Conservation (phyloP, 1,284 basidiomycete genomes). For the Ustilago cynodontis region DNA sequence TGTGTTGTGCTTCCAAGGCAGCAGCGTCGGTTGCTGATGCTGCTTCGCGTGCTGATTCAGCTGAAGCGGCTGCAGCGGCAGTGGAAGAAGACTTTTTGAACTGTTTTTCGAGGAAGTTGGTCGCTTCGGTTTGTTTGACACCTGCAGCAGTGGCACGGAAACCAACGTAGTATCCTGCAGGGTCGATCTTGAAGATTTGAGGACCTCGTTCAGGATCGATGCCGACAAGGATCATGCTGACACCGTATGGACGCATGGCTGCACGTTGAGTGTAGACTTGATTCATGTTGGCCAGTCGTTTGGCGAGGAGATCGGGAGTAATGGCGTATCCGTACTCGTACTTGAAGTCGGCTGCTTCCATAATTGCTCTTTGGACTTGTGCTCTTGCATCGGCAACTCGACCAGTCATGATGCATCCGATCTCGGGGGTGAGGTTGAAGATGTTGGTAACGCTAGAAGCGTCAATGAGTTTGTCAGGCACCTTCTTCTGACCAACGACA, state of each 20-base stretch:
- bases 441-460: slow-evolving; percentile 94
- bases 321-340: slow-evolving; percentile 98
- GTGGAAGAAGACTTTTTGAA: slow-evolving; percentile 84
- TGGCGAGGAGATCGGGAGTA: slow-evolving; percentile 91
- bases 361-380: slow-evolving; percentile 87
- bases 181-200: slow-evolving; percentile 97
- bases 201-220: slow-evolving; percentile 86
- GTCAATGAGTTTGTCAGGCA: slow-evolving; percentile 98
- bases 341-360: slow-evolving; percentile 92
- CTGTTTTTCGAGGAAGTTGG: slow-evolving; percentile 95
- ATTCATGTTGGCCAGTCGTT: slow-evolving; percentile 96
- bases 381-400: slow-evolving; percentile 92
- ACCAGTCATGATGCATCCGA: slow-evolving; percentile 98
- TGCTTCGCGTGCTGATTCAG: not conserved
- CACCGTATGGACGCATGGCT: slow-evolving; percentile 95
- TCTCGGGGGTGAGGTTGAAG: slow-evolving; percentile 94
- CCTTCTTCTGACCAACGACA: slow-evolving; percentile 97
- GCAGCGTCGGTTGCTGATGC: slow-evolving; percentile 56
- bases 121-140: slow-evolving; percentile 98
- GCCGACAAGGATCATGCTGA: slow-evolving; percentile 96
- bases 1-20: slow-evolving; percentile 51
- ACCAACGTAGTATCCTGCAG: slow-evolving; percentile 97
- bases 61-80: not conserved
- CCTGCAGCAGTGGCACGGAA: slow-evolving; percentile 97
- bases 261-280: slow-evolving; percentile 99